phyloP scores from a whole-genome alignment of 768 basidiomycete species.

The Boletus tylopilopsis region DNA sequence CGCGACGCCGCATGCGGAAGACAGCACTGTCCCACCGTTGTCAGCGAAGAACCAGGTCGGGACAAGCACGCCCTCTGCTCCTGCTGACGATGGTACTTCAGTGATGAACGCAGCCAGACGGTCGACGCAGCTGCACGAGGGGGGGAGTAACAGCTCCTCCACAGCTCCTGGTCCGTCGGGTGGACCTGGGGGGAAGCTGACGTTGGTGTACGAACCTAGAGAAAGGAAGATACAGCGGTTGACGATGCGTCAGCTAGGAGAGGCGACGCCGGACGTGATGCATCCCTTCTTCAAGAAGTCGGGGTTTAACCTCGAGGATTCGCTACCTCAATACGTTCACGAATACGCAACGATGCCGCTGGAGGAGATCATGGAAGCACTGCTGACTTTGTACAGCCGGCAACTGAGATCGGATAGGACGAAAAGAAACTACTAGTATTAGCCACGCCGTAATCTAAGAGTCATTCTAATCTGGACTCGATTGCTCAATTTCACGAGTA shows the following conservation, averaged over 20 bases:
- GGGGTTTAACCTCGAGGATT: constrained; percentile 79
- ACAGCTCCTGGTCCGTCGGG: not conserved
- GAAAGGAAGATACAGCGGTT: constrained; percentile 70
- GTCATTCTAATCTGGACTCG: not conserved
- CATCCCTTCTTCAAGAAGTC: constrained; percentile 83
- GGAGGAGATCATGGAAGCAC: constrained; percentile 79
- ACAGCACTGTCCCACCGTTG: not conserved
- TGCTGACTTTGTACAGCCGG: constrained; percentile 72
- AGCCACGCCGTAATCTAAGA: too few relatives aligned
- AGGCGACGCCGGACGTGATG: constrained; percentile 87
- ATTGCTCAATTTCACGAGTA: not conserved
- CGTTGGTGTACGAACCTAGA: constrained; percentile 51
- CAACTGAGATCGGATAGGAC: constrained; percentile 47
- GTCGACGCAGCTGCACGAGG: constrained; percentile 18
- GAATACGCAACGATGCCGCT: constrained; percentile 82
- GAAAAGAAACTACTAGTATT: constrained; percentile 16
- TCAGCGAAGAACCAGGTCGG: constrained; percentile 9
- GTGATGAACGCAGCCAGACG: constrained; percentile 10
- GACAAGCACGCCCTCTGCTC: not conserved
- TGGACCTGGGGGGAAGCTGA: constrained; percentile 14
- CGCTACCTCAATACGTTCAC: constrained; percentile 82
- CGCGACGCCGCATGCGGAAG: constrained; percentile 7
- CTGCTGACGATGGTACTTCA: constrained; percentile 7
- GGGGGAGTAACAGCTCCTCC: not conserved
- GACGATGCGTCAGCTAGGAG: constrained; percentile 81